A percentile compares a stretch with the other conserved stretches of the same genome.
Conservation (phyloP, 495 filamentous ascomycete species). For the Podospora fimiseda region DNA sequence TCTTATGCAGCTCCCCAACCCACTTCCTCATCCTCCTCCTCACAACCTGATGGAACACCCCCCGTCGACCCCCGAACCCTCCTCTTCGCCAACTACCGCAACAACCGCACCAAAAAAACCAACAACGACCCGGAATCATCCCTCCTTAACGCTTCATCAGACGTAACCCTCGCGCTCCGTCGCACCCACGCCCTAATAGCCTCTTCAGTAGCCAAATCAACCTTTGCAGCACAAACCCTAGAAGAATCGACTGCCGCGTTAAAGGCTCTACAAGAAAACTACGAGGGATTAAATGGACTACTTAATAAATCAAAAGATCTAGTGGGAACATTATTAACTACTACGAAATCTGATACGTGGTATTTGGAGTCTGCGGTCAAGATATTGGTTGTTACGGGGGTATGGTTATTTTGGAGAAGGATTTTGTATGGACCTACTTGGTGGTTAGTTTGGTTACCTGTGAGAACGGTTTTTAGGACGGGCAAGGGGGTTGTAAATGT, state of each 20-base stretch:
- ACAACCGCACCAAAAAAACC: conserved; percentile 9
- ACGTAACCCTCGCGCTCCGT: conserved; percentile 78
- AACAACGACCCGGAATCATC: conserved; percentile 53
- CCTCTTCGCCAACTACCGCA: conserved; percentile 22
- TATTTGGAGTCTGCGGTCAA: conserved; percentile 87
- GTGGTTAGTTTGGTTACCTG: conserved; percentile 78
- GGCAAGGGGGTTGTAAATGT: conserved; percentile 28
- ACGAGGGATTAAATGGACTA: conserved; percentile 70
- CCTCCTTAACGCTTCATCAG: conserved; percentile 62
- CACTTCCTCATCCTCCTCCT: conserved; percentile 30
- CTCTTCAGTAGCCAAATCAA: conserved; percentile 70
- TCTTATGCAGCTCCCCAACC: conserved; percentile 39
- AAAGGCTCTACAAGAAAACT: conserved; percentile 67
- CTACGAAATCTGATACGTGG: conserved; percentile 94
- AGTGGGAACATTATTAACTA: conserved; percentile 69
- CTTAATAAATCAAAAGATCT: conserved; percentile 68
- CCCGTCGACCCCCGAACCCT: conserved; percentile 14
- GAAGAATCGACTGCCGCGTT: conserved; percentile 75
- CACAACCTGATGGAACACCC: conserved; percentile 1
- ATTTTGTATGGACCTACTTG: conserved; percentile 84
- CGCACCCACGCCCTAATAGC: conserved; percentile 82
- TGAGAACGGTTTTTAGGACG: conserved; percentile 51
- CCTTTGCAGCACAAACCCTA: conserved; percentile 84
- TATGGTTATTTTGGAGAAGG: conserved; percentile 79
- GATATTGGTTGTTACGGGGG: conserved; percentile 65